Conservation (phyloP, 2,329 filamentous ascomycete genomes). For the Ustulina deusta region DNA sequence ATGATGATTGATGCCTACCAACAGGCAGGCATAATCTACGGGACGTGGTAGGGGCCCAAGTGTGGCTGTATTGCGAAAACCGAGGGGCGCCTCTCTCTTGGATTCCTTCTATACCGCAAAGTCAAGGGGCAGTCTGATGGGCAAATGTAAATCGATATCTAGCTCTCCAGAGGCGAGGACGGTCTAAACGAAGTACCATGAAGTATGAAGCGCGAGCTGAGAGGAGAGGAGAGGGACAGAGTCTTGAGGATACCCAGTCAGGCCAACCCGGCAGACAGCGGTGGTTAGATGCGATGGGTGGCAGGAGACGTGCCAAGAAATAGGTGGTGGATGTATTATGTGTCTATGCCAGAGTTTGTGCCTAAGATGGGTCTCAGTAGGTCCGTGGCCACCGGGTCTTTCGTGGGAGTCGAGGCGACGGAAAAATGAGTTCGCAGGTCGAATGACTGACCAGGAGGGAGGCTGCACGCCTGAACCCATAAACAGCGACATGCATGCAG, state of each 20-base stretch:
- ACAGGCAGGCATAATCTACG: slow-evolving; percentile 29
- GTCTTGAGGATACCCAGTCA: background rate
- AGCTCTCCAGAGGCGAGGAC: background rate
- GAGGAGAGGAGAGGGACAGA: background rate
- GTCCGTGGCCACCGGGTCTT: slow-evolving; percentile 7
- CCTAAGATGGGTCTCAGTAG: slow-evolving; percentile 39
- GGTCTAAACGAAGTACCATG: background rate
- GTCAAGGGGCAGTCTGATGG: background rate
- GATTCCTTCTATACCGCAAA: background rate
- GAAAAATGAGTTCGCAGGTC: slow-evolving; percentile 21
- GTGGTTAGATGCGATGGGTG: background rate
- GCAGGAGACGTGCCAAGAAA: slow-evolving; percentile 24
- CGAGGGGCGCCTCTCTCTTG: slow-evolving; percentile 10
- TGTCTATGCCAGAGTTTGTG: slow-evolving; percentile 34
- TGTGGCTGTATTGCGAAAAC: slow-evolving; percentile 6
- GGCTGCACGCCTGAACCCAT: slow-evolving; percentile 34
- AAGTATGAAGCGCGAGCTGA: too few species aligned
- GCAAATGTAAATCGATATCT: background rate
- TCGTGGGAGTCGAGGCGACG: slow-evolving; percentile 3
- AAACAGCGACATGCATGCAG: slow-evolving; percentile 31
- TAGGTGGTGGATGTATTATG: slow-evolving; percentile 17
- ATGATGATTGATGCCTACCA: slow-evolving; percentile 34
- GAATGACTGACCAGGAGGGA: slow-evolving; percentile 21
- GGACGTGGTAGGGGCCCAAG: background rate
- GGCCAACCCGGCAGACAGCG: too few species aligned